Evolutionary conservation across 805 yeast species (phyloP).

Genomic region (Cyberlindnera americana): DNA sequence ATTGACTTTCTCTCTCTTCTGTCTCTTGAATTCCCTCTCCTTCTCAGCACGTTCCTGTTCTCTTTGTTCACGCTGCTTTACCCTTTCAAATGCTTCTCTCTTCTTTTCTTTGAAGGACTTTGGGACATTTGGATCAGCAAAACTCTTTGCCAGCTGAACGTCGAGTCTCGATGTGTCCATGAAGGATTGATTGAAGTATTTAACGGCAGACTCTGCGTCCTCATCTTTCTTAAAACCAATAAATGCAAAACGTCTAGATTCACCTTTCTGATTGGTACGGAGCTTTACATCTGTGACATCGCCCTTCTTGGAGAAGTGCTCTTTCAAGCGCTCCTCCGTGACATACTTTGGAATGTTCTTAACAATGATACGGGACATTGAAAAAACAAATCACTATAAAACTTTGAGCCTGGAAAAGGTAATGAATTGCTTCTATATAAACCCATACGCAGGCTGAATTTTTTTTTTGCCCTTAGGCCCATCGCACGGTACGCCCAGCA

Average conservation of each 20-base stretch:
- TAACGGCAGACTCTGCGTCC: conserved; percentile 78
- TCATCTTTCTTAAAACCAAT: conserved; percentile 72
- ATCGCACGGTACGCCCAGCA: not conserved
- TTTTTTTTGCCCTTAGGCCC: not conserved
- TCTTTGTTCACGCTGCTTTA: conserved; percentile 48
- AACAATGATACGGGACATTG: conserved; percentile 90
- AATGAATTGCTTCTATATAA: not conserved
- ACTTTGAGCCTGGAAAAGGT: no score
- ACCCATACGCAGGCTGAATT: not conserved
- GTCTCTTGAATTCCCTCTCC: conserved; percentile 34
- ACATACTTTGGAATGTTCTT: conserved; percentile 81
- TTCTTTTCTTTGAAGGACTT: conserved; percentile 54
- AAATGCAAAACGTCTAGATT: conserved; percentile 90
- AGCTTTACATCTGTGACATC: conserved; percentile 85
- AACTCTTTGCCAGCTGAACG: conserved; percentile 80
- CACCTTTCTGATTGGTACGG: conserved; percentile 76
- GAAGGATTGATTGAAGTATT: conserved; percentile 70
- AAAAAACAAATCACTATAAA: no score
- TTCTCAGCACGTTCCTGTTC: conserved; percentile 36
- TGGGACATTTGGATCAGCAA: conserved; percentile 81
- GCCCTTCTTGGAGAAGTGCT: conserved; percentile 58
- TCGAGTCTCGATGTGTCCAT: conserved; percentile 78
- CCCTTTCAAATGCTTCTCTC: conserved; percentile 45
- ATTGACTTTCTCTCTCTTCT: conserved; percentile 27
- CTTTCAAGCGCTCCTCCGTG: conserved; percentile 66